phyloP scores from a whole-genome alignment of 2,329 filamentous ascomycete species.

The Neospermospora avenae region DNA sequence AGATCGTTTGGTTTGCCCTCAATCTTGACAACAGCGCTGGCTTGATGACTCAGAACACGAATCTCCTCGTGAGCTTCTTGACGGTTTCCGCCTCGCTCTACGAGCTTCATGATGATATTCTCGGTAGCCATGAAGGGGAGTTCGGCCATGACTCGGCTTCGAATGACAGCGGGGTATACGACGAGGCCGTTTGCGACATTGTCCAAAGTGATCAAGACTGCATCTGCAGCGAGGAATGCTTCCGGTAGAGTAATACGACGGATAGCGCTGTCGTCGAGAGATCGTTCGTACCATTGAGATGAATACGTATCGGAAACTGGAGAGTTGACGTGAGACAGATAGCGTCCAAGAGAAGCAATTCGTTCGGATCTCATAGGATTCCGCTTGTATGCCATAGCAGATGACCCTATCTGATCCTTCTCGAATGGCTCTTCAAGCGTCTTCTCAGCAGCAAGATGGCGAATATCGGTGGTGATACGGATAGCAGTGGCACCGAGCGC shows the following conservation, averaged over 20 bases:
- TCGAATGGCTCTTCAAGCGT: slow-evolving; percentile 85
- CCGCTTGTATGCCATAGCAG: slow-evolving; percentile 53
- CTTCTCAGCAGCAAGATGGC: slow-evolving; percentile 72
- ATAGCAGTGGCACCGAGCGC: slow-evolving; percentile 77
- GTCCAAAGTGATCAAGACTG: slow-evolving; percentile 63
- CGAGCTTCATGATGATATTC: slow-evolving; percentile 75
- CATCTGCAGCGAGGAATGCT: slow-evolving; percentile 65
- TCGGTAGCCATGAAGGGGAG: slow-evolving; percentile 83
- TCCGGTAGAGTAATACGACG: slow-evolving; percentile 62
- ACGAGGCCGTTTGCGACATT: slow-evolving; percentile 61
- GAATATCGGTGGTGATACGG: slow-evolving; percentile 71
- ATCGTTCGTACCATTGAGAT: slow-evolving; percentile 63
- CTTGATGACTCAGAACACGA: slow-evolving; percentile 75
- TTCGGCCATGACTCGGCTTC: slow-evolving; percentile 65
- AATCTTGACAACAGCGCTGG: slow-evolving; percentile 67
- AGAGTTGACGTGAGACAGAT: slow-evolving; percentile 39
- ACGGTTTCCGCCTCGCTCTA: slow-evolving; percentile 65
- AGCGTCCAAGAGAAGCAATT: slow-evolving; percentile 45
- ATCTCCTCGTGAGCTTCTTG: slow-evolving; percentile 83
- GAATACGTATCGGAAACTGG: slow-evolving; percentile 58
- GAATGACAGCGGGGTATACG: slow-evolving; percentile 75
- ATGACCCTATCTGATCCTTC: slow-evolving; percentile 67
- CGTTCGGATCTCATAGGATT: slow-evolving; percentile 50
- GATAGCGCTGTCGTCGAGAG: slow-evolving; percentile 71
- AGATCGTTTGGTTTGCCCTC: slow-evolving; percentile 71